Conservation (phyloP, 2,329 filamentous ascomycete species). For the Thelonectria rubi region DNA sequence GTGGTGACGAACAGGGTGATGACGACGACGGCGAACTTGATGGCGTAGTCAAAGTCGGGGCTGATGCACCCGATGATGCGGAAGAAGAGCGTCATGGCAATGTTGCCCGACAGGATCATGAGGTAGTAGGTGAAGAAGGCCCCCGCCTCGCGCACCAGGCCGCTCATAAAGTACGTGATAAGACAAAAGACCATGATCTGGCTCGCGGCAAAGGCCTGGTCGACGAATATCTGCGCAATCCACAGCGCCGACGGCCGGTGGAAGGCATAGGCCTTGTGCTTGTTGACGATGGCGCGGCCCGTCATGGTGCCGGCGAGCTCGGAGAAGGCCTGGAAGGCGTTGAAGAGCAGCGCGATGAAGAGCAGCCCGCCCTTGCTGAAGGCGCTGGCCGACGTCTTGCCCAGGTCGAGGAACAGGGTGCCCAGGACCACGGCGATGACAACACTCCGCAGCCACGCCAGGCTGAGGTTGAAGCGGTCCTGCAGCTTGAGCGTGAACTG, state of each 20-base stretch:
- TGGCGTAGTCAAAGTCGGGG: conserved; percentile 85
- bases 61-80: conserved; percentile 77
- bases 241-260: conserved; percentile 83
- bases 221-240: conserved; percentile 84
- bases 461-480: conserved; percentile 78
- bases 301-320: conserved; percentile 81
- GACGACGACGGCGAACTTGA: conserved; percentile 81
- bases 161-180: conserved; percentile 83
- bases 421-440: conserved; percentile 81
- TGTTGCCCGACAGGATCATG: conserved; percentile 73
- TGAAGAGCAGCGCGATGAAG: conserved; percentile 83
- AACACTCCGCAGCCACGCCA: conserved; percentile 75
- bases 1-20: conserved; percentile 86
- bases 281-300: conserved; percentile 80
- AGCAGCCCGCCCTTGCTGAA: conserved; percentile 85
- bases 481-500: conserved; percentile 89
- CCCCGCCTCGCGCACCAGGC: conserved; percentile 72
- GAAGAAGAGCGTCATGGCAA: conserved; percentile 82
- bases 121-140: conserved; percentile 83
- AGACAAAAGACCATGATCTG: conserved; percentile 78
- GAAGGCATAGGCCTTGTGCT: conserved; percentile 85
- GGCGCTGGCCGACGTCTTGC: conserved; percentile 71
- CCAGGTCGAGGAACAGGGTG: conserved; percentile 79
- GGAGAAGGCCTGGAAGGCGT: conserved; percentile 86
- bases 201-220: conserved; percentile 74